Evolutionary conservation across 2,329 filamentous ascomycete species (phyloP).

Genomic region (Xylaria sp.): DNA sequence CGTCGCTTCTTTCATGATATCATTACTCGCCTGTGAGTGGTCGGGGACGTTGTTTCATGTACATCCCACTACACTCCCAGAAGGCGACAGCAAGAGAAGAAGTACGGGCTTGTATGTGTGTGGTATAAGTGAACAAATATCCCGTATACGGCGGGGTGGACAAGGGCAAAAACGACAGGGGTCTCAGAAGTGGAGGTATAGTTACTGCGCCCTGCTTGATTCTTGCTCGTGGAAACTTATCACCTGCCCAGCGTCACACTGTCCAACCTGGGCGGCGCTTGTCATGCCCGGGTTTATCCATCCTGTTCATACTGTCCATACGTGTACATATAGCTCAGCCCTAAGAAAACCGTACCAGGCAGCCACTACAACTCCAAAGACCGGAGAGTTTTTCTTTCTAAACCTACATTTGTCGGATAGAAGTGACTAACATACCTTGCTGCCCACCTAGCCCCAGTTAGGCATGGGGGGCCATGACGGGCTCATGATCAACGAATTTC

Average conservation of each 20-base stretch:
- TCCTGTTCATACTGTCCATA: constrained; percentile 19
- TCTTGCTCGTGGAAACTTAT: constrained; percentile 15
- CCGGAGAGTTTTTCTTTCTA: neutral
- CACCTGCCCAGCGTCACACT: constrained; percentile 23
- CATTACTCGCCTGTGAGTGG: neutral
- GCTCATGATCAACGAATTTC: constrained; percentile 27
- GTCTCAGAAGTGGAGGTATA: neutral
- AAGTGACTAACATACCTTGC: constrained; percentile 9
- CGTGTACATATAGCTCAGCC: constrained; percentile 26
- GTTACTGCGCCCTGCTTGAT: constrained; percentile 10
- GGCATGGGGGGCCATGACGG: constrained; percentile 23
- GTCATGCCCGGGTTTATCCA: constrained; percentile 18
- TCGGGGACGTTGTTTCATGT: constrained; percentile 3
- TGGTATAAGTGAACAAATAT: neutral
- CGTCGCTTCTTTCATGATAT: neutral
- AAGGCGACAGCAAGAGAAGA: neutral
- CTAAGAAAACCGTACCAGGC: constrained; percentile 15
- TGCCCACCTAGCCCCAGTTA: constrained; percentile 1
- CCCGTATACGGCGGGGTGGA: neutral
- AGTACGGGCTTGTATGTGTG: too few relatives aligned
- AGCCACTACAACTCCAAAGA: constrained; percentile 3
- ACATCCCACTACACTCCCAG: constrained; percentile 10
- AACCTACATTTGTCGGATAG: constrained; percentile 10
- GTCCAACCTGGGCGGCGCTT: constrained; percentile 8
- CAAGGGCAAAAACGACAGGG: constrained; percentile 16